Evolutionary conservation across 2,329 filamentous ascomycete genomes (phyloP), one percentile per base, ranked within the genome.

Genomic region (Apiospora sp.): DNA sequence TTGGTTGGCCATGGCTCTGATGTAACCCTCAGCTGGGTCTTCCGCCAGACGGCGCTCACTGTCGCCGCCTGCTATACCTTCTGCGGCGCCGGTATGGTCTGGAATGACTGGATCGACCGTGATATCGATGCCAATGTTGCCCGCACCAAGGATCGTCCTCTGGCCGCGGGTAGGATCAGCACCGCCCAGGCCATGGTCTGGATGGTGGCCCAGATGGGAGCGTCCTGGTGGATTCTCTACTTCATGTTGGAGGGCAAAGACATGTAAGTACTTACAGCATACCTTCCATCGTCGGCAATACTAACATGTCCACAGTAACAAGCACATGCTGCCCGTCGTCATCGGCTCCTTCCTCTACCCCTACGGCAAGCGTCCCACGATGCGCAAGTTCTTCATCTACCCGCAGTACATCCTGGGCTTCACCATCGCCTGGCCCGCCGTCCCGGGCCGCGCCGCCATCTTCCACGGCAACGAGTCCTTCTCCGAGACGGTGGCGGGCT

Each of bases 61-160:
- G 77, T 79, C 34, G 37, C 77, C 19, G 74, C 75, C 46, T 73
- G 76, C 2, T 79, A 77, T 58, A 44, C 78, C 0, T 79, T 79
- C 49, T 79, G 78, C 54, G 79, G 79, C 7, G 79, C 79, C 0
- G 79, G 78, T 12, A 80, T 79, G 78, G 78, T 79, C 2, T 80
- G 79, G 79, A 79, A 80, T 49, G 79, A 80, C 72, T 79, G 75
- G 73, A 74, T 80, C 7, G 79, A 80, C 67, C 78, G 76, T 3
- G 75, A 79, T 46, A 78, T 80, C 41, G 79, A 80, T 48, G 73
- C 73, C 30, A 75, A 79, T 10, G 78, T 79, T 13, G 75, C 75
- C 3, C 75, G 79, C n/a, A 80, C 78, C 22, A 80, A 80, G 71
- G 67, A 78, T 34, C 77, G 79, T 1, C 79, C 79, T 0, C 61